Percentiles rank a stretch among this genome's conserved stretches.
Evolutionary conservation across 106 monocot species (phyloP).

Genomic region (Allium cepa): DNA sequence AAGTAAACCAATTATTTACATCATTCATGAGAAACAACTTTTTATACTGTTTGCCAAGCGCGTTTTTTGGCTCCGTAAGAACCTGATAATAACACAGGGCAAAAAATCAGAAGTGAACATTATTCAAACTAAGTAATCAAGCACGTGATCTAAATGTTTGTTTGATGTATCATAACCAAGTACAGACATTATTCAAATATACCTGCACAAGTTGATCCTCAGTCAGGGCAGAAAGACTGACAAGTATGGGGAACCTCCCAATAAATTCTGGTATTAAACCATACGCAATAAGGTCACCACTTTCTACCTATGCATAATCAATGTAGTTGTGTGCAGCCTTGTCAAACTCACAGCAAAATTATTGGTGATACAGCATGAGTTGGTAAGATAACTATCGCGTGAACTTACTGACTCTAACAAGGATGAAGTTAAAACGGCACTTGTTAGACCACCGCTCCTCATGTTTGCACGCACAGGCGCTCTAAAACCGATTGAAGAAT

Average conservation of each 20-base stretch:
- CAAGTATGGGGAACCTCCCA: constrained; percentile 69
- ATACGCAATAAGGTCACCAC: constrained; percentile 75
- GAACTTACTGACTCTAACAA: constrained; percentile 58
- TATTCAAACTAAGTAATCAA: background rate
- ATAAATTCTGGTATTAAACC: constrained; percentile 89
- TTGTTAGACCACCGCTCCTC: constrained; percentile 34
- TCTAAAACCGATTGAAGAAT: constrained; percentile 78
- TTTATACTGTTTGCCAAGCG: constrained; percentile 71
- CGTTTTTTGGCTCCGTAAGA: constrained; percentile 75
- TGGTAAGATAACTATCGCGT: too few species aligned
- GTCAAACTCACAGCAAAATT: too few species aligned
- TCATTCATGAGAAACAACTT: constrained; percentile 87
- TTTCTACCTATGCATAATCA: constrained; percentile 44
- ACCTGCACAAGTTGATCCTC: constrained; percentile 80
- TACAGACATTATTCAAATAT: background rate
- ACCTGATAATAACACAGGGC: constrained; percentile 30
- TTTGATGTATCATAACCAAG: constrained; percentile 1
- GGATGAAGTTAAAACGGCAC: constrained; percentile 47
- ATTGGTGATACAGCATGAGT: too few species aligned
- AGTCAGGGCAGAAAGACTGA: constrained; percentile 53
- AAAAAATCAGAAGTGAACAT: background rate
- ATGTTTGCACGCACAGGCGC: constrained; percentile 57
- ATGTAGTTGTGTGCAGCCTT: too few species aligned
- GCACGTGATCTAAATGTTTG: background rate
- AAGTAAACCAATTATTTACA: constrained; percentile 25